Base-by-base conservation (phyloP, 495 filamentous ascomycete genomes). In the Penicillium argentinense region DNA sequence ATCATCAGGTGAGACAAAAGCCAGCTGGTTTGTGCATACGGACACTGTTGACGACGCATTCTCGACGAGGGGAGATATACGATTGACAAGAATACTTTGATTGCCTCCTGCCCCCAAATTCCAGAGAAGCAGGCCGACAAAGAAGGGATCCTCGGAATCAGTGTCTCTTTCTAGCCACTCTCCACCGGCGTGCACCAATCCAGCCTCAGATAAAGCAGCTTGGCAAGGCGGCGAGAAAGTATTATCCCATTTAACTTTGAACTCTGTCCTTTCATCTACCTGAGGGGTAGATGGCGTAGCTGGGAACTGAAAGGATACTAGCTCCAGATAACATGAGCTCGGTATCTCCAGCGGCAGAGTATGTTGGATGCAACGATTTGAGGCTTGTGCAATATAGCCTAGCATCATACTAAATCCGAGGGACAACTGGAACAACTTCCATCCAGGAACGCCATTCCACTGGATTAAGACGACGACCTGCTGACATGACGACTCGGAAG, bases 321-420 rank as follows among this genome's bases (percentile, higher is more conserved):
- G 29, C 13, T 45, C 42, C 12, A 45, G 27, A 3, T 32, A n/a
- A 45, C 29, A 23, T 7, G 28, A 22, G 23, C 25, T 13, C n/a
- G 29, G 19, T 5, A 34, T 34, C 4, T 45, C 42, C 9, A 34
- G 5, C 12, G 40, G 40, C 11, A 45, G 14, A 45, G 7, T 17
- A 27, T 37, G 22, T 27, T 51, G 47, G 14, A 51, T 16, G 33
- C 39, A 50, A 33, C 47, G 40, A 13, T 51, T 51, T 19, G 24
- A 45, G 22, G 34, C 27, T 14, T 38, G 13, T 34, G 33, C 21
- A 8, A 51, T 51, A 38, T 51, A 51, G 18, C 47, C 47, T 14
- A 51, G 40, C 47, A 51, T 45, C 40, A 51, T 44, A 29, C 40
- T 51, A 23, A 51, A 51, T 5, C 40, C 40, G n/a, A 51, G 39